Evolutionary conservation across 2,329 filamentous ascomycete species (phyloP).

Genomic region (Tolypocladium album): DNA sequence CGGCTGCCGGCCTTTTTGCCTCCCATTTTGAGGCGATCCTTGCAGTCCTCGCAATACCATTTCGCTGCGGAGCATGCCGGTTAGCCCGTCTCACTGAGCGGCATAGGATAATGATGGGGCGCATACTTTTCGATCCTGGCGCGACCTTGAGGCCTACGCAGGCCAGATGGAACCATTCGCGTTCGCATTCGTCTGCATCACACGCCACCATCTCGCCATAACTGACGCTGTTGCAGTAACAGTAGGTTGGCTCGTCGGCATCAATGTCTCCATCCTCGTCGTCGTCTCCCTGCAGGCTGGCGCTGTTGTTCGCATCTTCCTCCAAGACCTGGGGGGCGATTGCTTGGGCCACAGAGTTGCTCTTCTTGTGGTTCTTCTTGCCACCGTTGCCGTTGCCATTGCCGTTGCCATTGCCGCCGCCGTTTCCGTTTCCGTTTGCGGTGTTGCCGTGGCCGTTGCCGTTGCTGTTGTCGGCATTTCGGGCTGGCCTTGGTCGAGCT

Average conservation of each 20-base stretch:
- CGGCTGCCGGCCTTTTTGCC: slow-evolving; percentile 41
- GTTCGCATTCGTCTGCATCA: slow-evolving; percentile 60
- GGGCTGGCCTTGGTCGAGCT: slow-evolving; percentile 41
- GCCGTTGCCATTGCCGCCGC: slow-evolving; percentile 19
- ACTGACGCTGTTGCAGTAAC: slow-evolving; percentile 70
- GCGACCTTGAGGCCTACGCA: slow-evolving; percentile 72
- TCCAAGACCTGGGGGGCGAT: slow-evolving; percentile 19
- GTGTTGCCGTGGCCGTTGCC: slow-evolving; percentile 15
- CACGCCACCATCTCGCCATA: slow-evolving; percentile 82
- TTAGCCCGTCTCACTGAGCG: not conserved
- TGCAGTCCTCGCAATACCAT: slow-evolving; percentile 77
- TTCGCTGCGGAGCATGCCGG: slow-evolving; percentile 40
- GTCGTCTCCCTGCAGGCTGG: slow-evolving; percentile 24
- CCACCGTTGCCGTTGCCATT: slow-evolving; percentile 16
- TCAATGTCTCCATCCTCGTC: slow-evolving; percentile 49
- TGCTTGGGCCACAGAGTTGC: slow-evolving; percentile 26
- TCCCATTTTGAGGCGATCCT: slow-evolving; percentile 48
- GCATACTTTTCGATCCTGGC: slow-evolving; percentile 65
- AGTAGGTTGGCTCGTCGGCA: slow-evolving; percentile 63
- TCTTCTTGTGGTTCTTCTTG: slow-evolving; percentile 52
- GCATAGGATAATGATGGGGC: not conserved
- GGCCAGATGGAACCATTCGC: slow-evolving; percentile 76
- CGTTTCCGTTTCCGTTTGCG: not conserved
- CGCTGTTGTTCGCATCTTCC: slow-evolving; percentile 30
- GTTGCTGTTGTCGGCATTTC: slow-evolving; percentile 28